Evolutionary conservation across 225 moss, liverwort and hornwort species (phyloP).

Genomic region (Rhytidiadelphus loreus): DNA sequence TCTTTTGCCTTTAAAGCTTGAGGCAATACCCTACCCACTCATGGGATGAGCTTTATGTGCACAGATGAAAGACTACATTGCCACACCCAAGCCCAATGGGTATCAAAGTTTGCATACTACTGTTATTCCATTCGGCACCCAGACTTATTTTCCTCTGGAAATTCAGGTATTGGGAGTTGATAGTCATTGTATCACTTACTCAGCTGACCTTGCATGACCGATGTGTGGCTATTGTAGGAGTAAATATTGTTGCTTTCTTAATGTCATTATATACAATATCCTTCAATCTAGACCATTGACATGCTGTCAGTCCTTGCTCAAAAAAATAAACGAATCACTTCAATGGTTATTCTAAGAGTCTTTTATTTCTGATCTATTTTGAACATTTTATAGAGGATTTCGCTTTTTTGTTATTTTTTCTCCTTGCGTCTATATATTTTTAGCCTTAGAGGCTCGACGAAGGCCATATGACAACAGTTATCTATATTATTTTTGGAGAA

Average conservation of each 20-base stretch:
- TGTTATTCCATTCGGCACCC: conserved; percentile 93
- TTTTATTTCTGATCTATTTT: neutral
- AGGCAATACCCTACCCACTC: neutral
- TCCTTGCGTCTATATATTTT: neutral
- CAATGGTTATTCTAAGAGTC: neutral
- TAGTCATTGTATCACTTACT: neutral
- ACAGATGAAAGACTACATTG: conserved; percentile 98
- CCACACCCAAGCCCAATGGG: conserved; percentile 99
- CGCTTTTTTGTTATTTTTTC: neutral
- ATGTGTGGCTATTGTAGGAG: neutral
- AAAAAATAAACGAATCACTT: neutral
- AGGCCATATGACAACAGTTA: neutral
- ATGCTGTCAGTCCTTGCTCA: neutral
- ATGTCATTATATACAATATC: neutral
- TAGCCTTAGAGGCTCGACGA: neutral
- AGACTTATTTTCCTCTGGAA: conserved; percentile 84
- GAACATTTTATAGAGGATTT: neutral
- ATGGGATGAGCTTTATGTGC: neutral
- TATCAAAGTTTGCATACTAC: conserved; percentile 98
- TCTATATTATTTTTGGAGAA: neutral
- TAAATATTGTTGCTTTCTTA: neutral
- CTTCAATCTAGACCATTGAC: neutral
- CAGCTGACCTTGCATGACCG: neutral
- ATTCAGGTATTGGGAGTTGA: conserved; percentile 59
- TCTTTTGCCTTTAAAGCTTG: neutral